phyloP scores from a whole-genome alignment of 2,329 filamentous ascomycete species.

The Diaporthe sp. region DNA sequence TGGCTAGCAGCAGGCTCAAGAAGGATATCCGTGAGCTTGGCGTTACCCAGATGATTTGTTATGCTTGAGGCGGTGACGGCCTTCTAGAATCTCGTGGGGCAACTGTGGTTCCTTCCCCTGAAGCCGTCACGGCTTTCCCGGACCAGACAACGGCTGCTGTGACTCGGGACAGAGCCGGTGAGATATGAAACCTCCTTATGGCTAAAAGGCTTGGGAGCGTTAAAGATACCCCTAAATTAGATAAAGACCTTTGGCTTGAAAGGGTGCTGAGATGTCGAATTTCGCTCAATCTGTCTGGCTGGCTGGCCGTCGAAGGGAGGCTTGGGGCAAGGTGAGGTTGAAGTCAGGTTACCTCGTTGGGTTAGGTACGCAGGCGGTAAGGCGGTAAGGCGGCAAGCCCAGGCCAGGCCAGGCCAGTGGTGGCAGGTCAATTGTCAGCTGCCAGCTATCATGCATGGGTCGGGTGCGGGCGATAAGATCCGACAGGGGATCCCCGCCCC shows the following conservation, averaged over 20 bases:
- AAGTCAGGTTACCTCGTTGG: neutral
- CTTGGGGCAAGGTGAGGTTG: neutral
- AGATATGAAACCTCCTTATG: neutral
- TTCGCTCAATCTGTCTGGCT: neutral
- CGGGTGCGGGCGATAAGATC: constrained; percentile 8
- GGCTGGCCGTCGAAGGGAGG: neutral
- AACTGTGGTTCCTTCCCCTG: neutral
- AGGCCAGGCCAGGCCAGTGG: neutral
- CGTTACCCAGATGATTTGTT: neutral
- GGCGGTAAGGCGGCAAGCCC: no score
- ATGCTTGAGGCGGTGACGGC: neutral
- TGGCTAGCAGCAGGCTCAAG: neutral
- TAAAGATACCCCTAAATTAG: no score
- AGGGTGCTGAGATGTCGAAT: neutral
- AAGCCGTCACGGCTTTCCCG: neutral
- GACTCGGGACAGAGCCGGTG: neutral
- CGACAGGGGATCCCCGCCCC: constrained; percentile 22
- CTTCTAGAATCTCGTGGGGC: neutral
- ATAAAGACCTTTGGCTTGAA: neutral
- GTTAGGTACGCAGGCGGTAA: neutral
- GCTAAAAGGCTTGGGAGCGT: neutral
- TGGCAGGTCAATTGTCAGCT: constrained; percentile 7
- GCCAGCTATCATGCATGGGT: neutral
- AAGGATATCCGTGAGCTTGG: neutral
- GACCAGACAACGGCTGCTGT: neutral